Evolutionary conservation across 495 filamentous ascomycete genomes (phyloP).

Genomic region (Monascus purpureus): DNA sequence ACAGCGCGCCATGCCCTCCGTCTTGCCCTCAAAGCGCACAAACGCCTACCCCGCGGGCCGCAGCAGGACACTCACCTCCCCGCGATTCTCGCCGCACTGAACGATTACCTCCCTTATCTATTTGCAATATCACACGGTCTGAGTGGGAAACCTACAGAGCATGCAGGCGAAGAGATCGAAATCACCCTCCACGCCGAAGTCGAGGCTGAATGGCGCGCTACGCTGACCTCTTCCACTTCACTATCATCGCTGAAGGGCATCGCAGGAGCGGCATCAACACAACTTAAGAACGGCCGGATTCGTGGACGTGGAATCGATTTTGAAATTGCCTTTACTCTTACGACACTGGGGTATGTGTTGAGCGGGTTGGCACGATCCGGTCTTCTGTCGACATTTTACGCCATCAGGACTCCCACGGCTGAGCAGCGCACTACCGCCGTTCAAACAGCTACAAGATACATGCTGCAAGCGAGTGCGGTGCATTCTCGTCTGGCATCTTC

Average conservation of each 20-base stretch:
- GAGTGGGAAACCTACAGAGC: constrained; percentile 22
- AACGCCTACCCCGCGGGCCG: constrained; percentile 49
- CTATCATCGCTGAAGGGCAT: constrained; percentile 27
- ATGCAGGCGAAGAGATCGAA: constrained; percentile 40
- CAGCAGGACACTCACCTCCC: constrained; percentile 52
- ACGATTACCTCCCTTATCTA: constrained; percentile 68
- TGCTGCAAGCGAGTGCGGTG: constrained; percentile 68
- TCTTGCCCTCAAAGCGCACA: constrained; percentile 66
- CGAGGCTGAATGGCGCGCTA: constrained; percentile 70
- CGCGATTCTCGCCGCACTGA: constrained; percentile 49
- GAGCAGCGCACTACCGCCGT: constrained; percentile 57
- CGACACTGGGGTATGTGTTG: constrained; percentile 60
- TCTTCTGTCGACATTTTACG: constrained; percentile 40
- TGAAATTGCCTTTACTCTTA: constrained; percentile 67
- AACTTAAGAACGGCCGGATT: constrained; percentile 42
- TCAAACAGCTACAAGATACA: constrained; percentile 57
- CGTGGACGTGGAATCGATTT: constrained; percentile 64
- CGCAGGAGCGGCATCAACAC: constrained; percentile 2
- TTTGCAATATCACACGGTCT: constrained; percentile 59
- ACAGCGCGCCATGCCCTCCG: constrained; percentile 66
- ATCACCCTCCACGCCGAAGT: constrained; percentile 45
- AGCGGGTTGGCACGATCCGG: constrained; percentile 49
- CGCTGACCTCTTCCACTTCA: constrained; percentile 40
- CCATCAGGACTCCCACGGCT: constrained; percentile 42
- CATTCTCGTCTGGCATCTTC: constrained; percentile 49